Evolutionary conservation across 2,329 filamentous ascomycete species (phyloP).

Genomic region (Trichoderma sp.): DNA sequence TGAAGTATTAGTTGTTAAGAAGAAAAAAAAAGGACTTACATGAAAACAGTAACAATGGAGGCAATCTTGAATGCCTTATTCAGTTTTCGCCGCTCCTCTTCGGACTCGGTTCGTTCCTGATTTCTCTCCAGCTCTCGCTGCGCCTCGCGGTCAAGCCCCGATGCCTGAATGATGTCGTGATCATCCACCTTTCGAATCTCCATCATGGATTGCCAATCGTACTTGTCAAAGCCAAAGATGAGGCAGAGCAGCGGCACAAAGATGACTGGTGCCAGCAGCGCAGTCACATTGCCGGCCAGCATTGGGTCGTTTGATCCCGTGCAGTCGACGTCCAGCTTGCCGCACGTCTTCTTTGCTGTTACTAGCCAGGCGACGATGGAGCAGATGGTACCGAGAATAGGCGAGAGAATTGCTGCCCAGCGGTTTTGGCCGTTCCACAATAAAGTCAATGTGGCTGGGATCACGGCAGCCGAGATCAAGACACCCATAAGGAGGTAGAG

Average conservation of each 20-base stretch:
- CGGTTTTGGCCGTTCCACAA: slow-evolving; percentile 79
- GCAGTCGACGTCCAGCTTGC: slow-evolving; percentile 67
- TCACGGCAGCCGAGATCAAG: slow-evolving; percentile 81
- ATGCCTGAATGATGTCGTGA: slow-evolving; percentile 64
- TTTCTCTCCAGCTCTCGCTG: slow-evolving; percentile 28
- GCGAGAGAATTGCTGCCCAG: slow-evolving; percentile 67
- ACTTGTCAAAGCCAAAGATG: slow-evolving; percentile 61
- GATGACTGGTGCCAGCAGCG: slow-evolving; percentile 73
- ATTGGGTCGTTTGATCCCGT: slow-evolving; percentile 84
- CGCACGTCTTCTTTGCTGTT: slow-evolving; percentile 69
- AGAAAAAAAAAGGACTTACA: slow-evolving; percentile 30
- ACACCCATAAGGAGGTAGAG: slow-evolving; percentile 90
- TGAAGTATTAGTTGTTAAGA: background rate
- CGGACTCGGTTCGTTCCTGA: slow-evolving; percentile 41
- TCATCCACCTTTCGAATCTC: slow-evolving; percentile 79
- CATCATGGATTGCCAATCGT: slow-evolving; percentile 85
- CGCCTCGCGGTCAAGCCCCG: slow-evolving; percentile 48
- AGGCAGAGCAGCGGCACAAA: slow-evolving; percentile 77
- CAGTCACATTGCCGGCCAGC: slow-evolving; percentile 83
- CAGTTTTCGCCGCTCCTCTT: slow-evolving; percentile 52
- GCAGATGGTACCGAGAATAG: slow-evolving; percentile 65
- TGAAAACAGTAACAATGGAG: slow-evolving; percentile 36
- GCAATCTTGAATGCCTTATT: slow-evolving; percentile 55
- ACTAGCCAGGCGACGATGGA: slow-evolving; percentile 76
- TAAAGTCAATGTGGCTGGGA: slow-evolving; percentile 78